Evolutionary conservation across 495 filamentous ascomycete genomes (phyloP), one percentile per base, ranked within the genome.

Genomic region (Penicillium pulvis): DNA sequence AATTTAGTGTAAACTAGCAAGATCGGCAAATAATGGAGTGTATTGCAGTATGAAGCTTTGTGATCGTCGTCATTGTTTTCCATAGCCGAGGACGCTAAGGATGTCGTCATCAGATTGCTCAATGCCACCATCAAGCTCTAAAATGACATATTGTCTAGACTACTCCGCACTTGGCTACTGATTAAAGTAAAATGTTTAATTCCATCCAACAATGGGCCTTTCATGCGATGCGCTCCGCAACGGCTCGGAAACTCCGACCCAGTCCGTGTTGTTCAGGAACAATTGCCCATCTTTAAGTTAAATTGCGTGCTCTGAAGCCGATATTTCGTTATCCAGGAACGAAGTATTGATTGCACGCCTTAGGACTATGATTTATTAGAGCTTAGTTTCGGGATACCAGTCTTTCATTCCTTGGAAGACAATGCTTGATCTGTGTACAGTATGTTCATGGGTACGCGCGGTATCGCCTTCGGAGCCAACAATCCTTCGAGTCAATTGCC

Each of bases 161-260:
- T 24, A 54, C 51, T 54, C 51, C 51, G 14, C 51, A 57, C 20
- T 61, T 56, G 57, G 51, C 31, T 41, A 35, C 28, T n/a, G 16
- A 41, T 17, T 41, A 17, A 4, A 41, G 14, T 17, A 4, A 17
- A 41, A 41, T 4, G 16, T n/a, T 17, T 17, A n/a, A 17, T 17
- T 17, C 14, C 39, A 17, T 41, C n/a, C 14, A 41, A 12, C 5
- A n/a, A 17, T 17, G 1, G 14, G 16, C 39, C 39, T 4, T 41
- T 17, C 16, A 7, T 14, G 12, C 10, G 10, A 9, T 4, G 39
- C 14, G 17, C 14, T 17, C 16, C 39, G 39, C 5, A 41, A 41
- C 1, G 39, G 39, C 44, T 14, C 44, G 20, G 20, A 10, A 14
- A 47, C 7, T 47, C 44, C 44, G 44, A 14, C 4, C 19, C 20